Base-by-base conservation (phyloP, 768 basidiomycete genomes). In the Amanita brunnescens region DNA sequence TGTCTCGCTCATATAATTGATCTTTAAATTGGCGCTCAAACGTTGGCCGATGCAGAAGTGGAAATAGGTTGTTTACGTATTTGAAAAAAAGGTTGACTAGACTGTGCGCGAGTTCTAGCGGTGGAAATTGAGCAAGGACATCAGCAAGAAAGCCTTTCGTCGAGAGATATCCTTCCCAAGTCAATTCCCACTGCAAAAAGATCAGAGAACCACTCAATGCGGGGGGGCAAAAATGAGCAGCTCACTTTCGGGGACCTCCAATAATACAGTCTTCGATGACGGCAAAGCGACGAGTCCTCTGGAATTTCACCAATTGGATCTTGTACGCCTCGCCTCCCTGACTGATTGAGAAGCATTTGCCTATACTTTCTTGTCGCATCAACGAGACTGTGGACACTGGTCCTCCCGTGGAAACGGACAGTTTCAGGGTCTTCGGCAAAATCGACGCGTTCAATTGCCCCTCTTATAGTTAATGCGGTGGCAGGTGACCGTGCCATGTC, bases 31-130 rank as follows among this genome's bases (percentile, higher is more conserved):
- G 78, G 13, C 73, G 72, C 32, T 79, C 69, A 58, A 93, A 91
- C 0, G 83, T 81, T 5, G 80, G 80, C 21, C 75, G 75, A 59
- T 91, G 87, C 24, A 92, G 69, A 13, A 92, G 65, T 5, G 88
- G 87, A 49, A 81, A 71, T 32, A 78, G 69, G 24, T 62, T 58
- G 59, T 91, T 86, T 45, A 74, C 64, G 53, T 82, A 70, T 1
- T 66, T 55, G 57, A 95, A 95, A 62, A 80, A 92, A 21, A 83
- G 68, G 33, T 79, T 67, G 56, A 93, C 77, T 23, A 96, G 72
- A n/a, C 57, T 61, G 23, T 64, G 59, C 5, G 76, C 76, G 14
- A 91, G 76, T 53, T 85, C 82, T 7, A 7, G 26, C 26, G 26
- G 7, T 29, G 26, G 26, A 29, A 29, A 29, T 29, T 29, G 26